phyloP scores from a whole-genome alignment of 1,284 basidiomycete genomes.

The Cryptococcus neoformans region DNA sequence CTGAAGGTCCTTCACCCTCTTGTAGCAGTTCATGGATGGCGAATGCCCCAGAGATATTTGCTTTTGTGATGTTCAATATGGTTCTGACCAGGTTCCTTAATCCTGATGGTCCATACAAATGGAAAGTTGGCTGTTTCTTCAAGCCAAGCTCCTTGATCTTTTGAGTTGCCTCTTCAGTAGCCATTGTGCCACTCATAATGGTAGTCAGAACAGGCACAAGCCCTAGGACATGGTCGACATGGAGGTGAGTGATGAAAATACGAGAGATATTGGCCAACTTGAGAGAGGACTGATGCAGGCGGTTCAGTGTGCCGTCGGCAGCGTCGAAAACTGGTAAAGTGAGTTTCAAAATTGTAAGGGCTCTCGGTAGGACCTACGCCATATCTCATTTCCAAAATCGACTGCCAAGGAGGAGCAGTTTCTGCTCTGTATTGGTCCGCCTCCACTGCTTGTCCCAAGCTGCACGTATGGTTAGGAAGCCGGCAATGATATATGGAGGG shows the following conservation, averaged over 20 bases:
- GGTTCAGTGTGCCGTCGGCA: constrained; percentile 82
- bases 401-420: constrained; percentile 50
- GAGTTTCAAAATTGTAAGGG: constrained; percentile 32
- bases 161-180: constrained; percentile 34
- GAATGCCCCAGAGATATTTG: constrained; percentile 63
- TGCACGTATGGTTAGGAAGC: constrained; percentile 9
- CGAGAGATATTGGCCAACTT: constrained; percentile 61
- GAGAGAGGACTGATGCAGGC: constrained; percentile 64
- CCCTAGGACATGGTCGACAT: constrained; percentile 81
- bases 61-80: constrained; percentile 66
- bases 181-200: constrained; percentile 55
- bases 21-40: constrained; percentile 78
- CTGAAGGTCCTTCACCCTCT: constrained; percentile 54
- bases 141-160: constrained; percentile 30
- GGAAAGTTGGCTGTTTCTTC: constrained; percentile 57
- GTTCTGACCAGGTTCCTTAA: constrained; percentile 74
- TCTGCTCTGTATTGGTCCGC: constrained; percentile 44
- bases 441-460: constrained; percentile 49
- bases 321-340: constrained; percentile 66
- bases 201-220: constrained; percentile 69
- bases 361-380: constrained; percentile 33
- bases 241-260: constrained; percentile 88
- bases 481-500: not conserved
- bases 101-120: constrained; percentile 80
- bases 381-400: constrained; percentile 47